Base-by-base conservation (phyloP, 1,284 basidiomycete genomes). In the Erythrobasidium hasegawianum region DNA sequence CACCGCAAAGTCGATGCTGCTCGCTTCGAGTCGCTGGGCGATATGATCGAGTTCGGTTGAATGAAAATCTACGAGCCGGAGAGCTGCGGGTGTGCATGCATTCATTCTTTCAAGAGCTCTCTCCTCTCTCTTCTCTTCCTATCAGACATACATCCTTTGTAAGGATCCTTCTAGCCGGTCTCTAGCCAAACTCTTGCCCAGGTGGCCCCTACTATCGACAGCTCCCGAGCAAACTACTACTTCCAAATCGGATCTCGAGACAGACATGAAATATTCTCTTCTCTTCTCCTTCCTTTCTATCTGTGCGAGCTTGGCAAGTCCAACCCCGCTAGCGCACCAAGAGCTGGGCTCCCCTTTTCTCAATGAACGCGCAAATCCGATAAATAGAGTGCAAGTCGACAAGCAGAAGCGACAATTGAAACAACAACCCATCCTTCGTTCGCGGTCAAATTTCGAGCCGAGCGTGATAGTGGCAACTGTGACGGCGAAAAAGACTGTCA, bases 121-220 rank as follows among this genome's bases (percentile, higher is more conserved):
- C 22, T 27, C 18, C 26, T 18, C 38, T 39, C 24, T 41, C 49
- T 55, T 40, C 39, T 43, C 40, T 16, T 39, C 59, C 33, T 40
- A 13, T 14, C 45, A 2, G 1, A 29, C 22, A 18, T 10, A 16
- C 11, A 29, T 64, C 61, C 61, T 64, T 53, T 56, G 61, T 26
- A 53, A 64, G 61, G 61, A 64, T 45, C 59, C 39, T 40, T 27
- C 8, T 53, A 64, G 61, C 54, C 61, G 41, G 61, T 47, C 52
- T 57, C 56, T 38, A 38, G 27, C 40, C 47, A 64, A n/a, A 33
- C 20, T 33, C 20, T 33, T 18, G 61, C 61, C 61, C 61, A 33
- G 61, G 54, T 22, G 61, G 61, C 61, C 43, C 22, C 1, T 20
- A 38, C 58, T 7, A n/a, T n/a, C 43, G 16, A n/a, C 16, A 47